Conservation (phyloP, 2,329 filamentous ascomycete genomes). For the Aspergillus proliferans region DNA sequence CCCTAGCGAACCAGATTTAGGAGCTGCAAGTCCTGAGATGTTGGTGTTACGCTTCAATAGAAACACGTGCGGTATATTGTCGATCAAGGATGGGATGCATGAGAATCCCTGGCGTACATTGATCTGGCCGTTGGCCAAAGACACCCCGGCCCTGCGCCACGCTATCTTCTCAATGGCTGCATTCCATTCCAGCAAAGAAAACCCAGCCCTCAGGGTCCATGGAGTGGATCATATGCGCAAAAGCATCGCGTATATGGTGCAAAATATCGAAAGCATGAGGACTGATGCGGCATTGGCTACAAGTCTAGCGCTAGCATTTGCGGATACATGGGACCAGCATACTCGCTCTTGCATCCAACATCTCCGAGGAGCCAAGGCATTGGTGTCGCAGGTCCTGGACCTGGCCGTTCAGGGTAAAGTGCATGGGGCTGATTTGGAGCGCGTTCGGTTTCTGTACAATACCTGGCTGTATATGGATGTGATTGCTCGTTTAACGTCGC, state of each 20-base stretch:
- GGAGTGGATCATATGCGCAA: constrained; percentile 65
- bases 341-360: constrained; percentile 64
- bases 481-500: constrained; percentile 60
- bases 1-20: constrained; percentile 44
- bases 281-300: constrained; percentile 62
- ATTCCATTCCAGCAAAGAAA: constrained; percentile 58
- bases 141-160: constrained; percentile 61
- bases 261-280: constrained; percentile 57
- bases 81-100: constrained; percentile 61
- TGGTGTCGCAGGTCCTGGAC: constrained; percentile 55
- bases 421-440: constrained; percentile 44
- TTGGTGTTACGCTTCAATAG: constrained; percentile 58
- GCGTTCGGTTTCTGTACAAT: constrained; percentile 63
- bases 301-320: constrained; percentile 62
- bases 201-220: constrained; percentile 51
- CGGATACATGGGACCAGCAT: constrained; percentile 65
- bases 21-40: constrained; percentile 53
- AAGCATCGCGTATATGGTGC: constrained; percentile 54
- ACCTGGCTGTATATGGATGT: constrained; percentile 71
- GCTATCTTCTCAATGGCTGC: constrained; percentile 64
- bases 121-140: constrained; percentile 61
- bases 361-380: constrained; percentile 59
- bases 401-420: constrained; percentile 31
- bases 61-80: constrained; percentile 64
- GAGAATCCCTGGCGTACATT: constrained; percentile 68